Evolutionary conservation across 768 basidiomycete genomes (phyloP).

Genomic region (Amanita subjunquillea): DNA sequence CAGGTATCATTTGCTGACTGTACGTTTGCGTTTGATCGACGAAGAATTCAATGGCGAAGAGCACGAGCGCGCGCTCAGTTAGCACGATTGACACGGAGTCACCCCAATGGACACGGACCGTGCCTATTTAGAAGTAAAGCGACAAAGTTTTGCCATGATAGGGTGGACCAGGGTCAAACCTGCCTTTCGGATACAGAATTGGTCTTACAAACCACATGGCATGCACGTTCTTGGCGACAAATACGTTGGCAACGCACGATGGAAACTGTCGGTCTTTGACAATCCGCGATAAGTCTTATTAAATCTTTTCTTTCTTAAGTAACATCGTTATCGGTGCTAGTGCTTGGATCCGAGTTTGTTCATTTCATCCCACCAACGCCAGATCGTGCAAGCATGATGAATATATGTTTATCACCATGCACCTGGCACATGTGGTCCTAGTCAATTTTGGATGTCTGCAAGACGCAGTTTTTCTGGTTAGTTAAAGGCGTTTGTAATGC

Average conservation of each 20-base stretch:
- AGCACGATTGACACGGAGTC: neutral
- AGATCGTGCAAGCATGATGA: no score
- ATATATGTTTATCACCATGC: no score
- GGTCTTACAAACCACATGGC: neutral
- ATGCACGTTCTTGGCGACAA: no score
- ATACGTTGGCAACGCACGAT: no score
- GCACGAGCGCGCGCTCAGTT: neutral
- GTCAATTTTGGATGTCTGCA: no score
- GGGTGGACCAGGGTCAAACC: neutral
- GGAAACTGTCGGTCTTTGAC: no score
- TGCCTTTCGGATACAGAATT: neutral
- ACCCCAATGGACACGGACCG: neutral
- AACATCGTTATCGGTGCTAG: neutral
- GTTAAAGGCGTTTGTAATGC: no score
- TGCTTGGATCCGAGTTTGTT: neutral
- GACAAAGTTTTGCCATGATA: neutral
- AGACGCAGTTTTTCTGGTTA: no score
- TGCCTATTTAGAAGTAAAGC: neutral
- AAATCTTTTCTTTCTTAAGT: neutral
- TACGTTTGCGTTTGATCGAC: neutral
- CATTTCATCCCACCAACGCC: no score
- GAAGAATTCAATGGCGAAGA: neutral
- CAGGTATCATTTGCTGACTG: neutral
- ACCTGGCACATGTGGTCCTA: no score
- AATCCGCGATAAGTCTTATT: neutral